Conservation (phyloP, 2,329 filamentous ascomycete genomes). For the Colletotrichum orchidophilum region DNA sequence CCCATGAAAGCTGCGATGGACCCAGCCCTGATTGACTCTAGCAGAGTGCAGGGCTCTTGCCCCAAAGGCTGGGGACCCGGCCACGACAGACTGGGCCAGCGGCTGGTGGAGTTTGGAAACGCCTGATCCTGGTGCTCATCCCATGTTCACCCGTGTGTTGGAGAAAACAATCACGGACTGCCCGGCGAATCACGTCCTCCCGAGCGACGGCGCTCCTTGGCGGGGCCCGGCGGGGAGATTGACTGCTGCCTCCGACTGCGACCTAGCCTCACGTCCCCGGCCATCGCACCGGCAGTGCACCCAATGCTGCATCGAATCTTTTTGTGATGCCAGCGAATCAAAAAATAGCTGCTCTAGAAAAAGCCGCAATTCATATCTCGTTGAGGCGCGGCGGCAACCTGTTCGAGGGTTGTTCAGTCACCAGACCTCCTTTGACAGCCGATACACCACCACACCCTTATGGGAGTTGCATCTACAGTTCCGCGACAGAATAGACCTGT, state of each 20-base stretch:
- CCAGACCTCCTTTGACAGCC: too few relatives aligned
- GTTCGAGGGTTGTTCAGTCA: neutral
- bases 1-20: neutral
- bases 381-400: slow-evolving; percentile 1
- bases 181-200: slow-evolving; percentile 14
- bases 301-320: neutral
- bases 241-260: slow-evolving; percentile 14
- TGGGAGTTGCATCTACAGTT: neutral
- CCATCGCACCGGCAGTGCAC: neutral
- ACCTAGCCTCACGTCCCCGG: neutral
- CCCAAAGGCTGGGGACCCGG: slow-evolving; percentile 5
- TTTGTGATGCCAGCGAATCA: neutral
- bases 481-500: neutral
- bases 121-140: slow-evolving; percentile 16
- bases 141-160: slow-evolving; percentile 12
- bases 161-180: neutral
- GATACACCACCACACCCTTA: neutral
- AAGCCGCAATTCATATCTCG: neutral
- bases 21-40: neutral
- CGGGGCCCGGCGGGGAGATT: slow-evolving; percentile 6
- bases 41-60: slow-evolving; percentile 8
- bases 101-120: slow-evolving; percentile 18
- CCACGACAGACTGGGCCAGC: slow-evolving; percentile 5
- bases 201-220: neutral
- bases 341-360: slow-evolving; percentile 10